Base-by-base conservation (phyloP, 495 filamentous ascomycete genomes). In the Penicillium soppii region DNA sequence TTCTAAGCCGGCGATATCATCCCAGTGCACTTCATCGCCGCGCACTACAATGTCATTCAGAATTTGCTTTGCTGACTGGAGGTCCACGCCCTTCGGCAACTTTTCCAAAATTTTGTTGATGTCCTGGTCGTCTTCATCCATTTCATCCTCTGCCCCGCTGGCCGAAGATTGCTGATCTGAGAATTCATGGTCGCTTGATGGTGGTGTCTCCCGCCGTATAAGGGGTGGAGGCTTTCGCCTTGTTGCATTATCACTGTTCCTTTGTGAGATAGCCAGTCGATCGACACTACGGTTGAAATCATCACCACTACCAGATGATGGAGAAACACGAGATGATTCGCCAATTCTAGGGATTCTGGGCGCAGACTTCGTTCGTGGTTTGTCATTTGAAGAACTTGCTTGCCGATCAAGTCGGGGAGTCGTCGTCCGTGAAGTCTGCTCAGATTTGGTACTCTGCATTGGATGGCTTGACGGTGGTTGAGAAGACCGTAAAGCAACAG, bases 11-110 rank as follows among this genome's bases (percentile, higher is more conserved):
- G 95, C 91, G 32, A 99, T 86, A 59, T 99, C 94, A 32, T 84
- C 82, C 95, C 95, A 99, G 61, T 89, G 89, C 0, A 99, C 94
- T 59, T 94, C 87, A 58, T 99, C 94, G 7, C 95, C 94, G 46
- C 92, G 82, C 7, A 97, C 85, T 8, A 99, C 91, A 45, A 99
- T 95, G 53, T 99, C 95, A 62, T 96, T 96, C 42, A 97, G 77
- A 32, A 99, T 95, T 53, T 96, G 91, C 53, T 87, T 86, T 1
- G 92, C 91, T 1, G 95, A 89, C 12, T 78, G 68, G 36, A 83
- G 79, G 63, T 99, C 94, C 36, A 96, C 82, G 3, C 89, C 89
- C 41, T 82, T 78, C 2, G 90, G 89, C 1, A 97, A 71, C 42
- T 86, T 84, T 53, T 88, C 88, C 58, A 96, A 66, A 23, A 95